Conservation (phyloP, 177 flowering plant genomes). For the Vitis hybrid region DNA sequence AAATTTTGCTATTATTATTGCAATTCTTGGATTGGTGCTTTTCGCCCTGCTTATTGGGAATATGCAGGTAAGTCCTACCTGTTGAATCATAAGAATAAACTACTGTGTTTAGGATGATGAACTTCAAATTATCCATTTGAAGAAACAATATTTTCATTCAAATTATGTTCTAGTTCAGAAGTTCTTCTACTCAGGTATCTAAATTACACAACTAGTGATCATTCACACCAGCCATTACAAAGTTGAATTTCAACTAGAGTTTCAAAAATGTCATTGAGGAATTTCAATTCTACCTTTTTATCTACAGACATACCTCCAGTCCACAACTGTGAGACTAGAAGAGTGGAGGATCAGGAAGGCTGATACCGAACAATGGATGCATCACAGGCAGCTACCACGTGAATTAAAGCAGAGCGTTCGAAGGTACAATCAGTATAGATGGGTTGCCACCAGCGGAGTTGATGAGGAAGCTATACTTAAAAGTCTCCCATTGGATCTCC, state of each 20-base stretch:
- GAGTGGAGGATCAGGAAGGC: constrained; percentile 41
- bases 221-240: too few relatives aligned
- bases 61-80: constrained; percentile 39
- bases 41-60: constrained; percentile 48
- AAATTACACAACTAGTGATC: too few relatives aligned
- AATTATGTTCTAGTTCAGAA: too few relatives aligned
- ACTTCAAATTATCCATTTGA: too few relatives aligned
- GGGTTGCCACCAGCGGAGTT: constrained; percentile 50
- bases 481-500: constrained; percentile 42
- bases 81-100: not conserved
- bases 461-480: constrained; percentile 43
- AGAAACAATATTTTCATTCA: too few relatives aligned
- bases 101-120: too few relatives aligned
- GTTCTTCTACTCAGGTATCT: too few relatives aligned
- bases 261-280: too few relatives aligned
- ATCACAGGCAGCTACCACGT: constrained; percentile 38
- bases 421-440: constrained; percentile 36
- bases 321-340: constrained; percentile 37
- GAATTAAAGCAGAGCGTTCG: constrained; percentile 38
- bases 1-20: constrained; percentile 30
- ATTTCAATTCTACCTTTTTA: not conserved
- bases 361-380: constrained; percentile 56
- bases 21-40: constrained; percentile 39
- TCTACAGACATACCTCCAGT: constrained; percentile 47
- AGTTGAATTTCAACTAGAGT: too few relatives aligned